Evolutionary conservation across 2,329 filamentous ascomycete species (phyloP), one percentile per base, ranked within the genome.

Genomic region (Dendrostoma leiphaemia): DNA sequence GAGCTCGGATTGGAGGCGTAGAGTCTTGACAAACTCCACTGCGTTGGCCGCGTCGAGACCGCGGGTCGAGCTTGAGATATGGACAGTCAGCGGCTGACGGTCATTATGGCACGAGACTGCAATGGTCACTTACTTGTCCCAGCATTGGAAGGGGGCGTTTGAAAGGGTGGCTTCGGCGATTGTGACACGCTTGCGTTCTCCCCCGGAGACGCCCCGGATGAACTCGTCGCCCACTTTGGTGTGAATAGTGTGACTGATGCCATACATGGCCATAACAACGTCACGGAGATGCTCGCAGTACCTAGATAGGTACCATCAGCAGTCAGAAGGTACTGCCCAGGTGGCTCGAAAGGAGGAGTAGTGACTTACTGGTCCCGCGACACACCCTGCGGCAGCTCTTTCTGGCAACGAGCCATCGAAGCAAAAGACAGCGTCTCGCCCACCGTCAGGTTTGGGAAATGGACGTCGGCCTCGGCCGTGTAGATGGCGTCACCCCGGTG

Each of bases 151-250:
- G 0, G 79, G 79, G 0, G 82, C 80, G 31, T 77, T 74, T 15
- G 85, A 85, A 10, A 91, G 74, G 56, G 87, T 80, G 60, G 89
- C 90, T 69, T 94, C 90, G 1, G 88, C 89, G 58, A 94, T 91
- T 41, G 85, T 89, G 5, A 95, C 90, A 66, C 91, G 84, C 73
- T 94, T 92, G 53, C 85, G 76, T 66, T 90, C 86, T 34, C 87
- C 86, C 24, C 86, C 87, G 6, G 81, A 85, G 0, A 89, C 81
- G 46, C 89, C 89, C 1, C 87, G 83, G 10, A 91, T 78, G 40
- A 88, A 83, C 60, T 90, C 86, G 56, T 90, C 84, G 7, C 89
- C 89, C 12, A 92, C 86, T 61, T 86, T 88, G 6, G 89, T 91
- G 56, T 85, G 79, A 61, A 87, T 75, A 0, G 86, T 89, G 62